These are phyloP conservation scores for Cryphonectria nitschkei DNA, from an alignment of 2,329 filamentous ascomycete species.

Conservation along the genomic window DNA sequence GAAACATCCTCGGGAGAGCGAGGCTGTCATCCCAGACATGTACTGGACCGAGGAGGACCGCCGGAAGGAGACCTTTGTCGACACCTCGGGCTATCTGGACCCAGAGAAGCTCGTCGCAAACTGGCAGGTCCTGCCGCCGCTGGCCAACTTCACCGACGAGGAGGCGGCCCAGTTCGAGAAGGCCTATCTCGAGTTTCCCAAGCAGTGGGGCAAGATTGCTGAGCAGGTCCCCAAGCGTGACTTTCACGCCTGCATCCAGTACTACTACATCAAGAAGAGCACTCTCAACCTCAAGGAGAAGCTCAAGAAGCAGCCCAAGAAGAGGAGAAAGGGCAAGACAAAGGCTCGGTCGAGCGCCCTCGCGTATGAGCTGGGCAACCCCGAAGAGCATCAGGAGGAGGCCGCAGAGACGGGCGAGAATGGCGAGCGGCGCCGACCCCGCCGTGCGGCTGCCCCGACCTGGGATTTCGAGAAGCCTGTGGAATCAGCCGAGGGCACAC, in stretches of 20 bases:
- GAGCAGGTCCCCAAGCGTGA: slow-evolving; percentile 68
- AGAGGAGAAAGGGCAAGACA: slow-evolving; percentile 56
- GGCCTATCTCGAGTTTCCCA: slow-evolving; percentile 74
- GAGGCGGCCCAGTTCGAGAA: slow-evolving; percentile 74
- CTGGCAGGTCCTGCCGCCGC: slow-evolving; percentile 73
- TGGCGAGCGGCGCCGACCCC: slow-evolving; percentile 62
- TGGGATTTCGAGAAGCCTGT: slow-evolving; percentile 65
- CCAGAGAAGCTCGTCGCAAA: slow-evolving; percentile 69
- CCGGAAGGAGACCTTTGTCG: slow-evolving; percentile 61
- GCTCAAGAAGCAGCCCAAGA: slow-evolving; percentile 65
- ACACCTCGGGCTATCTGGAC: slow-evolving; percentile 67
- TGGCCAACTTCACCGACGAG: slow-evolving; percentile 74
- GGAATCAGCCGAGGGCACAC: slow-evolving; percentile 40
- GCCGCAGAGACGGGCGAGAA: slow-evolving; percentile 61
- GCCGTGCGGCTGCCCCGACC: slow-evolving; percentile 70
- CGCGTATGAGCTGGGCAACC: slow-evolving; percentile 67
- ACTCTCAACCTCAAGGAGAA: slow-evolving; percentile 77
- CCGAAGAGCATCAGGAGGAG: slow-evolving; percentile 60
- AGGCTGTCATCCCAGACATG: slow-evolving; percentile 75
- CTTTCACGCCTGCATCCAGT: slow-evolving; percentile 81
- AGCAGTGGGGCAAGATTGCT: slow-evolving; percentile 82
- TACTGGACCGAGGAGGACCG: slow-evolving; percentile 65
- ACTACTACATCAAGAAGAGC: slow-evolving; percentile 83
- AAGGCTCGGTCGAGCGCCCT: slow-evolving; percentile 67
- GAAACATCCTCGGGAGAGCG: slow-evolving; percentile 65